Base-by-base conservation (phyloP, 2,329 filamentous ascomycete species). In the Paecilomyces formosus region DNA sequence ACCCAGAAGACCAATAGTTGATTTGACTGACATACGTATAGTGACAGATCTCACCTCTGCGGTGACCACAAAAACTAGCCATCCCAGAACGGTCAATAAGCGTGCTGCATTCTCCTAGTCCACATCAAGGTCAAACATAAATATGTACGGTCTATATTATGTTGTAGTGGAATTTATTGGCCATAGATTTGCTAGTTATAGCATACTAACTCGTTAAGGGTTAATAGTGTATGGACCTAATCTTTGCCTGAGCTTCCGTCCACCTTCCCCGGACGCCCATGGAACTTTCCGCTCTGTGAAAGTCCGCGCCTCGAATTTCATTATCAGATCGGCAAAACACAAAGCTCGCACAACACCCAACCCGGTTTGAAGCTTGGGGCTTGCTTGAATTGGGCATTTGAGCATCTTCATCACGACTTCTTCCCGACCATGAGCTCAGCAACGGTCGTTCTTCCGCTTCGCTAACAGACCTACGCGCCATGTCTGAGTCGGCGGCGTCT, bases 401-500 rank as follows among this genome's bases (percentile, higher is more conserved):
- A 18, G 18, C 5, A n/a, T 8, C 5, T 9, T 45, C 15, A 9
- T n/a, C 11, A 54, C 5, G 28, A 21, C 15, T 21, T 12, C 15
- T 21, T 21, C 15, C 21, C 26, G 15, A 53, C 51, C 28, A 30
- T 35, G 21, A 54, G 28, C 13, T 18, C 53, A 30, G 53, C 53
- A 21, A 54, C 53, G 28, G 26, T 21, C 53, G 11, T 35, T 30
- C n/a, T 9, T 28, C 33, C n/a, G 4, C 22, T 28, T 15, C 24
- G 15, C 8, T 54, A 12, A 50, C 54, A 51, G 24, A 15, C 22
- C 28, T 45, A 52, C 62, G 62, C 64, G 65, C 60, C 56, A 74
- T 74, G 71, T 64, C 72, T 59, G 68, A 69, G 57, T 57, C 68
- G 53, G 66, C 64, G 55, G 66, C 64, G 55, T 63, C 72, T 28